Conservation (phyloP, 345 rosid species). For the Nephelium lappaceum region DNA sequence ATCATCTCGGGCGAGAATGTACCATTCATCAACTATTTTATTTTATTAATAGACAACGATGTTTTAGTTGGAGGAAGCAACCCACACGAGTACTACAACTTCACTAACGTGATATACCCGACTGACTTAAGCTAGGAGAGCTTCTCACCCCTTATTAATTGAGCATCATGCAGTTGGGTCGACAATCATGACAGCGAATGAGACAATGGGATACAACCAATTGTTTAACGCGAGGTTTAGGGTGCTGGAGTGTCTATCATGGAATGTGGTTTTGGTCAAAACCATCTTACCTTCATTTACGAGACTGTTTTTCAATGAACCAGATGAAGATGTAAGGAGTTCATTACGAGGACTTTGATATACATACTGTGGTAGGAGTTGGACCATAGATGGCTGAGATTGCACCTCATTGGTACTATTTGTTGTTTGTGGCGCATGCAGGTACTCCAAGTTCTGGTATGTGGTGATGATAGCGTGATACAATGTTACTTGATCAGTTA, state of each 20-base stretch:
- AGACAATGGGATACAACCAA: conserved; percentile 33
- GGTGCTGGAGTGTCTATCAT: conserved; percentile 28
- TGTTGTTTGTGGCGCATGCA: too few species aligned
- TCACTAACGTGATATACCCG: conserved; percentile 60
- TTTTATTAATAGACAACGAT: conserved; percentile 62
- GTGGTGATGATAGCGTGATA: too few species aligned
- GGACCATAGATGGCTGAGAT: too few species aligned
- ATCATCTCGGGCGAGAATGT: conserved; percentile 59
- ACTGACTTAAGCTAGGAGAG: conserved; percentile 83
- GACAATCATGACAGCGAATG: conserved; percentile 28
- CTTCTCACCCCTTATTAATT: conserved; percentile 63
- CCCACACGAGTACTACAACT: conserved; percentile 65
- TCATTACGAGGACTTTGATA: not conserved
- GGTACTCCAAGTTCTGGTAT: too few species aligned
- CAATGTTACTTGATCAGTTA: too few species aligned
- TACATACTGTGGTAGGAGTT: not conserved
- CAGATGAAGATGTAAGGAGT: conserved; percentile 44
- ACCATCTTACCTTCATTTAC: conserved; percentile 75
- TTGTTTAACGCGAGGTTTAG: conserved; percentile 38
- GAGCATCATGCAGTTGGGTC: conserved; percentile 45
- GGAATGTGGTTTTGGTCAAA: conserved; percentile 42
- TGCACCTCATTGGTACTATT: too few species aligned
- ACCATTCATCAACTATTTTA: too few species aligned
- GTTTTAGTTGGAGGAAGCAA: conserved; percentile 81
- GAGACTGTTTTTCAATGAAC: conserved; percentile 77